A percentile compares a stretch with the other conserved stretches of the same genome.
phyloP scores from a whole-genome alignment of 2,329 filamentous ascomycete species.

The Malbranchea zuffiana region DNA sequence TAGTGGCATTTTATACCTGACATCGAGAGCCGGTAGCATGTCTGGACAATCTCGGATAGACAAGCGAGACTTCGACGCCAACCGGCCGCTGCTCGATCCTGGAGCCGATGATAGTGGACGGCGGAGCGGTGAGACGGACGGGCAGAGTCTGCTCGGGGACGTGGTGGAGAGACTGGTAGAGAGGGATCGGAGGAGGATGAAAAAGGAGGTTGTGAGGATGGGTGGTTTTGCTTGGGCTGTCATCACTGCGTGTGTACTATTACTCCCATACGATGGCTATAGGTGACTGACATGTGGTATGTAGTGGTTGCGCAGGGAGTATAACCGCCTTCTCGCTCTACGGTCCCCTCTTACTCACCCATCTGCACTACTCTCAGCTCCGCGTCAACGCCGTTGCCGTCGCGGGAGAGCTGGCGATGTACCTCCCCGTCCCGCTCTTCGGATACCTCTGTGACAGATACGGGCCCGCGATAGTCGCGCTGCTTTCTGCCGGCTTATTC shows the following conservation, averaged over 20 bases:
- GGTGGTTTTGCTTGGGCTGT: slow-evolving; percentile 51
- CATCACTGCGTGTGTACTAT: slow-evolving; percentile 41
- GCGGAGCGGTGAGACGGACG: slow-evolving; percentile 17
- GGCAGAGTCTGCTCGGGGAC: slow-evolving; percentile 43
- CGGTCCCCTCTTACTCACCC: slow-evolving; percentile 76
- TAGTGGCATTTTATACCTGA: too few species aligned
- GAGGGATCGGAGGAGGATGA: slow-evolving; percentile 45
- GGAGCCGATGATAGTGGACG: slow-evolving; percentile 3
- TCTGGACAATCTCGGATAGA: too few species aligned
- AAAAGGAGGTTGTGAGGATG: slow-evolving; percentile 43
- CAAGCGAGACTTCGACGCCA: slow-evolving; percentile 38
- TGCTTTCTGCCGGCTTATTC: slow-evolving; percentile 63
- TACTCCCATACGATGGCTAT: slow-evolving; percentile 1
- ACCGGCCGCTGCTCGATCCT: slow-evolving; percentile 24
- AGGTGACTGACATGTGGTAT: slow-evolving; percentile 10
- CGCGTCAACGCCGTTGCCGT: slow-evolving; percentile 87
- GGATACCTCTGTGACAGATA: slow-evolving; percentile 87
- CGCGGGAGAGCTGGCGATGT: slow-evolving; percentile 75
- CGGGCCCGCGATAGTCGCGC: slow-evolving; percentile 64
- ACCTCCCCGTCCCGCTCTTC: slow-evolving; percentile 80
- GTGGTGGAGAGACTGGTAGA: slow-evolving; percentile 51
- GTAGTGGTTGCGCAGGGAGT: slow-evolving; percentile 69
- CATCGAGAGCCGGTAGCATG: too few species aligned
- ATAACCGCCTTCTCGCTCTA: slow-evolving; percentile 93
- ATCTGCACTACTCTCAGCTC: slow-evolving; percentile 77